Base-by-base conservation (phyloP, 2,329 filamentous ascomycete genomes). In the Phialophora macrospora region DNA sequence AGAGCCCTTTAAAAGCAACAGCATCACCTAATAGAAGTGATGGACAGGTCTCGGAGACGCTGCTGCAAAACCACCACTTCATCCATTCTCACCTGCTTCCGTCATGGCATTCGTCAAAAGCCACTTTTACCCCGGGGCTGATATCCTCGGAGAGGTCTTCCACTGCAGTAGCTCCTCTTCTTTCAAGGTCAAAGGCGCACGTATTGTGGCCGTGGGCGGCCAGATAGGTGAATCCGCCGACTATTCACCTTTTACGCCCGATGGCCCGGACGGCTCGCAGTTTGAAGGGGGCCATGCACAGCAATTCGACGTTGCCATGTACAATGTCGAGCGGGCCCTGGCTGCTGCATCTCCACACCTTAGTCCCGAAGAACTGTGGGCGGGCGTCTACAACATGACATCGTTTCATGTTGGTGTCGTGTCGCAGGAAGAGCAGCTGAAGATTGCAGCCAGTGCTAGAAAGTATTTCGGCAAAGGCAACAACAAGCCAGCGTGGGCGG, bases 141-240 rank as follows among this genome's bases (percentile, higher is more conserved):
- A 72, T 2, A 48, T 65, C 64, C 68, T 74, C 1, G 73, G 70
- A n/a, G 74, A 60, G 3, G 75, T 74, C 46, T 75, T 73, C 66
- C 75, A 52, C 55, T 75, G 73, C 4, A 74, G 69, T 8, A 73
- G 62, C 4, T 65, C 62, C 28, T 44, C 56, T 11, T 64, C 62
- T 7, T 64, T 64, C 34, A 14, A 60, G 28, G 30, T 30, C 46
- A 60, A 64, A 48, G 26, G 55, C 22, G 62, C 62, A 3, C 55
- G 62, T 6, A 64, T 64, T 30, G 62, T 64, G 11, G 62, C 62
- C 5, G 55, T 49, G 11, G 52, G 44, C 11, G 62, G 62, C 8
- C 62, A 64, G 48, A 60, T 64, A 22, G 62, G 62, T 4, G 62
- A 64, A 22, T n/a, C 56, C 20, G 46, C 48, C 34, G 62, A 64